These are phyloP conservation scores for Lecanoromycetidae sp. DNA, from an alignment of 2,329 filamentous ascomycete genomes.

Conservation along the genomic window DNA sequence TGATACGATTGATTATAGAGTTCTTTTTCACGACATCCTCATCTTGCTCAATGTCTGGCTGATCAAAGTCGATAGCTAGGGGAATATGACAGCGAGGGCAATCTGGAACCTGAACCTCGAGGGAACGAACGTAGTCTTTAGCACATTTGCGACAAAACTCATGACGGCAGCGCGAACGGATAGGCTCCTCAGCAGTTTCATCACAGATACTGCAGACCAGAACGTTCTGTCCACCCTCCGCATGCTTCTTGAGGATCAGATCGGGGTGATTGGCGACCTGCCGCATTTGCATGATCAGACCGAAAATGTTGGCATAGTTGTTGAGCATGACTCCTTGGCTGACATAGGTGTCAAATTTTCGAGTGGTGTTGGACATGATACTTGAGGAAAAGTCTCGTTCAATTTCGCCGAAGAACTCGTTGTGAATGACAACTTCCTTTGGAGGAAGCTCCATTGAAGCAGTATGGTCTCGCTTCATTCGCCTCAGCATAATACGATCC, in stretches of 20 bases:
- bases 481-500: slow-evolving; percentile 87
- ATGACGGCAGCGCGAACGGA: slow-evolving; percentile 83
- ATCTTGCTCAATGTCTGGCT: slow-evolving; percentile 89
- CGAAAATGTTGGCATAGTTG: slow-evolving; percentile 98
- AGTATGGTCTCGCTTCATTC: slow-evolving; percentile 86
- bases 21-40: slow-evolving; percentile 79
- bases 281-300: slow-evolving; percentile 98
- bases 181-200: slow-evolving; percentile 87
- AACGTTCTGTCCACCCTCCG: slow-evolving; percentile 76
- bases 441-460: slow-evolving; percentile 92
- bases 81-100: slow-evolving; percentile 89
- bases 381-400: slow-evolving; percentile 91
- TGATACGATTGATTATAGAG: slow-evolving; percentile 96
- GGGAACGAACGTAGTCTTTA: slow-evolving; percentile 66
- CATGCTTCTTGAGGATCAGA: slow-evolving; percentile 77
- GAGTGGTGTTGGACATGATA: slow-evolving; percentile 83
- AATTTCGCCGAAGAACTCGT: slow-evolving; percentile 92
- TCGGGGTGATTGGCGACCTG: slow-evolving; percentile 96
- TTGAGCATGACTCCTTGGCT: slow-evolving; percentile 87
- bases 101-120: slow-evolving; percentile 52
- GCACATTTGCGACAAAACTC: slow-evolving; percentile 80
- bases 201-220: slow-evolving; percentile 92
- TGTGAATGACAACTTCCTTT: slow-evolving; percentile 83
- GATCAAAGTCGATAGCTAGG: slow-evolving; percentile 82
- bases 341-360: slow-evolving; percentile 92